Percentiles rank a stretch among this genome's conserved stretches.
Evolutionary conservation across 805 yeast genomes (phyloP).

Genomic region (Schizosaccharomyces lindneri): DNA sequence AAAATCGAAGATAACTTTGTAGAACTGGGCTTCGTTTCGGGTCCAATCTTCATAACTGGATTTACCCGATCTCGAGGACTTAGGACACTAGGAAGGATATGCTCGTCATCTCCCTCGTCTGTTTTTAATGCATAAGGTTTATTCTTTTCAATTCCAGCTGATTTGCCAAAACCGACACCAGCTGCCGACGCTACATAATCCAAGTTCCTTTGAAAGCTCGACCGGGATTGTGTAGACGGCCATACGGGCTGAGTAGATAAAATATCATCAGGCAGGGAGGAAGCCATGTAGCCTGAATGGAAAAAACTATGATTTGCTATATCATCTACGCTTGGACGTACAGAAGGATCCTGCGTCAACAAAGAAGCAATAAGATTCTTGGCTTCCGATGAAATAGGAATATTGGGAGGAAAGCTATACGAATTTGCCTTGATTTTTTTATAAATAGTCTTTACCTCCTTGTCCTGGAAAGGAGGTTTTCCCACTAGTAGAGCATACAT

Average conservation of each 20-base stretch:
- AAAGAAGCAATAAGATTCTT: conserved; percentile 44
- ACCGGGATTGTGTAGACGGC: background rate
- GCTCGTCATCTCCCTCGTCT: background rate
- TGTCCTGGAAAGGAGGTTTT: conserved; percentile 93
- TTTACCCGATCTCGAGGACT: background rate
- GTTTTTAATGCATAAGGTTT: background rate
- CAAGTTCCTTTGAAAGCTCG: background rate
- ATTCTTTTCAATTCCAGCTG: background rate
- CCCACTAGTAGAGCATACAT: conserved; percentile 78
- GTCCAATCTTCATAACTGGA: background rate
- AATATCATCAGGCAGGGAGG: background rate
- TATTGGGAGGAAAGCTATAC: conserved; percentile 49
- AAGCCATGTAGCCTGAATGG: conserved; percentile 23
- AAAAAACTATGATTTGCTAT: conserved; percentile 72
- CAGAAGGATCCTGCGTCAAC: conserved; percentile 47
- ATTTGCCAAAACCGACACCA: background rate
- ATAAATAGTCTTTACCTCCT: conserved; percentile 77
- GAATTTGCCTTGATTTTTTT: conserved; percentile 59
- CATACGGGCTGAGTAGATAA: background rate
- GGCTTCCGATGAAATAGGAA: conserved; percentile 43
- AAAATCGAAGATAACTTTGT: background rate
- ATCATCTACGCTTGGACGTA: conserved; percentile 59
- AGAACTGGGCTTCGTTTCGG: background rate
- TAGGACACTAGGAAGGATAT: background rate
- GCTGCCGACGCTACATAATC: background rate